Evolutionary conservation across 257 asterid species (phyloP).

Genomic region (Solanum acaule): DNA sequence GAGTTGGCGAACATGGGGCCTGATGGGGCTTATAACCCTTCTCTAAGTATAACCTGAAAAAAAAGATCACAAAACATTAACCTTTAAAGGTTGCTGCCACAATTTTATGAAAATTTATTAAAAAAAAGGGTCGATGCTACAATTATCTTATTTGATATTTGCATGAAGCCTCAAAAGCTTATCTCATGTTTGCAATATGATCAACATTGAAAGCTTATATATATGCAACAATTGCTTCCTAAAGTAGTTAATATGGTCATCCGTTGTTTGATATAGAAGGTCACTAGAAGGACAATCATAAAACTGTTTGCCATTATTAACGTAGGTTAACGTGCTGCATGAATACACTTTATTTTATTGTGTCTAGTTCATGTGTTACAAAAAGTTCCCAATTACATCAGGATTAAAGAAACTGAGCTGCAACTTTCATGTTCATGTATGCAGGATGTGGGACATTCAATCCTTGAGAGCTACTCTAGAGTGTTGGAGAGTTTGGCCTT

Average conservation of each 20-base stretch:
- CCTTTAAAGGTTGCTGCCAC: neutral
- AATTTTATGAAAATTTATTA: neutral
- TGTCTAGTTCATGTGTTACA: neutral
- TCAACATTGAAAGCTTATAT: neutral
- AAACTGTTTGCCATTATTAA: neutral
- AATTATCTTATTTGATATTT: neutral
- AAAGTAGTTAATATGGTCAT: neutral
- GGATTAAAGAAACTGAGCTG: neutral
- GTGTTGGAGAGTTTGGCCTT: constrained; percentile 83
- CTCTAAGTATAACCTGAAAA: neutral
- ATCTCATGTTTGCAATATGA: neutral
- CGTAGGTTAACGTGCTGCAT: neutral
- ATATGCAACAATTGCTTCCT: neutral
- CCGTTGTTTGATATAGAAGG: neutral
- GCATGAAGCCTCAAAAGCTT: neutral
- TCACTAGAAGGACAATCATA: neutral
- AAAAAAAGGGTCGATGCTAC: neutral
- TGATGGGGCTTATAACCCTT: neutral
- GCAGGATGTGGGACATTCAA: constrained; percentile 93
- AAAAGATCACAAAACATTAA: too few species aligned
- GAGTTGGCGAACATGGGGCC: neutral
- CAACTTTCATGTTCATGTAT: neutral
- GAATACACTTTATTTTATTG: neutral
- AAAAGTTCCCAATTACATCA: neutral
- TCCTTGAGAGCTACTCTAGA: constrained; percentile 95